Evolutionary conservation across 192 early-diverging fungal species (phyloP), one percentile per base, ranked within the genome.

Genomic region (Backusella liffmaniae): DNA sequence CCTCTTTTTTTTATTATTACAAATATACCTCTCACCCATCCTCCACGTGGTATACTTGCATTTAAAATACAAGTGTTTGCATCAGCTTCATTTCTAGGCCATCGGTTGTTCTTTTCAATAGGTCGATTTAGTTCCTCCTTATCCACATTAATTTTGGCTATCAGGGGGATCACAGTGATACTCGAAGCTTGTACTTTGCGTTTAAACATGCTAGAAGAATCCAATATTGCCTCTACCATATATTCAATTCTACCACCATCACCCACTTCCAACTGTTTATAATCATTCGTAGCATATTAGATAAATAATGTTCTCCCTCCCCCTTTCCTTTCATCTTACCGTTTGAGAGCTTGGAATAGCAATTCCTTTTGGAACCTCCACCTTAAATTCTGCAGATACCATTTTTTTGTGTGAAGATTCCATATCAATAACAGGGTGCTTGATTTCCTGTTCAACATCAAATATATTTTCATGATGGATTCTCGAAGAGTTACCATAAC

Each of bases 31-130:
- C 67, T 35, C 8, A 69, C 36, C 34, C 67, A 69, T 10, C 67
- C 67, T 37, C 12, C 34, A 23, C 36, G 67, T 69, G 67, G 67
- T 18, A 69, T 41, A n/a, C 67, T 39, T 37, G 67, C 67, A 12
- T 1, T 39, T 37, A 69, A 36, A 16, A 69, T 21, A 69, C 35
- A 69, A 8, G 67, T 69, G 21, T 69, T 69, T 39, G 67, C 36
- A 39, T 69, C 21, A 7, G 34, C 67, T 69, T 69, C 37, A 41
- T 69, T 69, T 69, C 21, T 69, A 39, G 67, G 67, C 67, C 67
- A 69, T 21, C 67, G 67, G 21, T 5, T 69, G 21, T 4, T 37
- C 21, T 37, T 69, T 39, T 69, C 36, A 7, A 35, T 37, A 41
- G 67, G 34, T 39, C 67, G 67, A 69, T 12, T 37, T 7, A 69